Evolutionary conservation across 371 early-diverging fungal species (phyloP), one percentile per base, ranked within the genome.

Genomic region (Lichtheimia ramosa): DNA sequence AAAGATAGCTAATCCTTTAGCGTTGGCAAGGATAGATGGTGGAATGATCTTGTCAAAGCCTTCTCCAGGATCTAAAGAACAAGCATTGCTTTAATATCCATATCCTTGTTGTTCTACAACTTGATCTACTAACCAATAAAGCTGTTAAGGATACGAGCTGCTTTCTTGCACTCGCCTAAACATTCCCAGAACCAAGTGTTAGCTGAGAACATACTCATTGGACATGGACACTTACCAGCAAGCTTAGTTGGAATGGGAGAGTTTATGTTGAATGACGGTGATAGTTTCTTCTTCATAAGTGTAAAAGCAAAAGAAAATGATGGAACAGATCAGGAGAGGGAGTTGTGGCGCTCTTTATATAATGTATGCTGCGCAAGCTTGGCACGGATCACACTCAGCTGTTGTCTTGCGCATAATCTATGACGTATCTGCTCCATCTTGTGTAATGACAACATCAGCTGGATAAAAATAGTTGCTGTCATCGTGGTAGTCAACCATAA

Each of bases 1-100:
- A 62, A 94, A 79, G 18, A 97, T 90, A 50, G 96, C 97, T 16
- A 97, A 79, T 4, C 96, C 97, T 64, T 92, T 91, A 43, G 96
- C 95, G 50, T 79, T 83, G 49, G 82, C 78, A 25, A 93, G 70
- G 54, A 92, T 88, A 21, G 77, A 65, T 2, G 77, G 66, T 40
- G 94, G 94, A 62, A 93, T 92, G 18, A 91, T 78, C 66, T 85
- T 85, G 70, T 92, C 92, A 10, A 86, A 61, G 0, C 87, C 88
- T 59, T 85, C 79, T 43, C 83, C 84, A 18, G 84, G 83, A 58
- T 86, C 87, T 83, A 23, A 6, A n/a, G n/a, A n/a, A n/a, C n/a
- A n/a, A n/a, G n/a, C n/a, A n/a, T n/a, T n/a, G n/a, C 18, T 27
- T 48, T 13, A 54, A 39, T n/a, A 13, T 27, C n/a, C n/a, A n/a